Evolutionary conservation across 2,329 filamentous ascomycete species (phyloP).

Genomic region (Alternaria rosae): DNA sequence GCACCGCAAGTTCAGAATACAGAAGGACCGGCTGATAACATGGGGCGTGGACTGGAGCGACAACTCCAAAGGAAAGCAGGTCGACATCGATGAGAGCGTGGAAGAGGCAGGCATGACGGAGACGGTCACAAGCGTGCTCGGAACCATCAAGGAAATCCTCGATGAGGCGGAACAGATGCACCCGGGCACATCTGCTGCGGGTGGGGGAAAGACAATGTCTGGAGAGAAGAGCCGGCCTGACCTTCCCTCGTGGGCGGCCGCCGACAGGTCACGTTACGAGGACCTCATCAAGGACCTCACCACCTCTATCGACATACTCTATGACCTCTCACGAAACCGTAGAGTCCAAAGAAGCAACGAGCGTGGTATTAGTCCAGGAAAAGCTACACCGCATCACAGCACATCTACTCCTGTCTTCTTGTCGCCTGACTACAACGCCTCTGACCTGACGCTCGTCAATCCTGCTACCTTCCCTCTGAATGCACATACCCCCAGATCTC

Average conservation of each 20-base stretch:
- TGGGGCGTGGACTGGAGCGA: conserved; percentile 87
- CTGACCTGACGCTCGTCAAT: conserved; percentile 55
- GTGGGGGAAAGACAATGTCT: conserved; percentile 39
- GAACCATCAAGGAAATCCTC: conserved; percentile 80
- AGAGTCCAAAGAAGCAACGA: conserved; percentile 47
- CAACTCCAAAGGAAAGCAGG: conserved; percentile 63
- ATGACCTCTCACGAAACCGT: conserved; percentile 75
- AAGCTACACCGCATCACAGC: conserved; percentile 27
- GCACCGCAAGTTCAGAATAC: conserved; percentile 79
- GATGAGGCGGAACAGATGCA: conserved; percentile 78
- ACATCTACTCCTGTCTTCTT: conserved; percentile 36
- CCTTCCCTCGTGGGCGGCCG: conserved; percentile 56
- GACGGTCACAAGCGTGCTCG: conserved; percentile 79
- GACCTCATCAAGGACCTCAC: conserved; percentile 78
- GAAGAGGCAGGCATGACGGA: conserved; percentile 74
- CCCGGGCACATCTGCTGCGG: conserved; percentile 54
- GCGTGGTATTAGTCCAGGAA: conserved; percentile 28
- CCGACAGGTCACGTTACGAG: conserved; percentile 77
- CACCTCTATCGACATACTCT: conserved; percentile 79
- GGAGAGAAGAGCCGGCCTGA: conserved; percentile 49
- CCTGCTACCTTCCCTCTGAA: conserved; percentile 44
- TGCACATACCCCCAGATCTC: conserved; percentile 27
- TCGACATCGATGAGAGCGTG: conserved; percentile 76
- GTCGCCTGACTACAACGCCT: conserved; percentile 49
- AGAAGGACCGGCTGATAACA: conserved; percentile 78